These are phyloP conservation scores for Eucalyptus pauciflora DNA, from an alignment of 345 rosid species.

Conservation along the genomic window DNA sequence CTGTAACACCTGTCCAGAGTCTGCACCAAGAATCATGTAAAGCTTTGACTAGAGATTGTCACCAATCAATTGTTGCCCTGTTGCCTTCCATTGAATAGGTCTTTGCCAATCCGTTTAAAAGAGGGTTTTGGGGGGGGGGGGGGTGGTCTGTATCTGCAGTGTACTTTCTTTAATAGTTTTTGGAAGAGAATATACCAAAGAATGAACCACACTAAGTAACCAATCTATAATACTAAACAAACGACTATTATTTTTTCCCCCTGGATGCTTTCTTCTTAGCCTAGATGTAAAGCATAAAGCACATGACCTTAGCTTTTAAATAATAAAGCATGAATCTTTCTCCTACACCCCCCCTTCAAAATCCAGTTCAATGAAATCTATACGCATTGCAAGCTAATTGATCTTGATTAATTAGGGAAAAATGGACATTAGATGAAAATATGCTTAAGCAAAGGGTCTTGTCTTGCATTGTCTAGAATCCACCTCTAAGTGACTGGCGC, in stretches of 20 bases:
- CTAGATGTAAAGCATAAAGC: neutral
- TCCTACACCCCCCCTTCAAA: neutral
- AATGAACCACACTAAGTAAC: neutral
- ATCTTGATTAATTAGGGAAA: neutral
- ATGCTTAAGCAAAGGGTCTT: neutral
- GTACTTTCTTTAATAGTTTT: neutral
- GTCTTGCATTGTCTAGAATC: neutral
- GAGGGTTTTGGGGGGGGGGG: too few species aligned
- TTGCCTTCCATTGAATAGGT: neutral
- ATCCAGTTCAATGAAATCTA: neutral
- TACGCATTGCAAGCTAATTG: neutral
- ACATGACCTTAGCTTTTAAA: neutral
- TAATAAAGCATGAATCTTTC: neutral
- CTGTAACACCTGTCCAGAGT: neutral
- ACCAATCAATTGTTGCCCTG: neutral
- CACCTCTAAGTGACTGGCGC: neutral
- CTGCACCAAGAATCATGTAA: neutral
- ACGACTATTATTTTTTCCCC: neutral
- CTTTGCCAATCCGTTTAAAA: neutral
- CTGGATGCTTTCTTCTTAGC: neutral
- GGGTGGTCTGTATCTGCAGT: too few species aligned
- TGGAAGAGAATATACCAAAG: neutral
- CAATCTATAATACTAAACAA: neutral
- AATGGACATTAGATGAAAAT: neutral
- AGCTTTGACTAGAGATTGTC: neutral